These are phyloP conservation scores for Umbelopsis vinacea DNA, from an alignment of 192 early-diverging fungal species.

Conservation along the genomic window DNA sequence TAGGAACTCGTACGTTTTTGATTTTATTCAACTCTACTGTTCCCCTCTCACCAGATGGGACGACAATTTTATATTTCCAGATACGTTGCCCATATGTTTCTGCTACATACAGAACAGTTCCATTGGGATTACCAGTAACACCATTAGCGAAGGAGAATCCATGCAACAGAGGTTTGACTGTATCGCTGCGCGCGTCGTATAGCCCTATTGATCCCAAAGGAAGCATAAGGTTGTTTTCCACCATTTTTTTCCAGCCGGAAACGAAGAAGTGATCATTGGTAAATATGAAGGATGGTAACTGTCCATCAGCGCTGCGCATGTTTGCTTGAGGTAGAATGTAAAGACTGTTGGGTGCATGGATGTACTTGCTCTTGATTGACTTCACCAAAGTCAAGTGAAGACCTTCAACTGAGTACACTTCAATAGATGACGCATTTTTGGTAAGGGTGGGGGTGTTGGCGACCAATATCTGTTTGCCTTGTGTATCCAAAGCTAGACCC, in stretches of 20 bases:
- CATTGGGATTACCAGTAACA: conserved; percentile 26
- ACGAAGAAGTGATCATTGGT: conserved; percentile 33
- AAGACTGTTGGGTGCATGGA: conserved; percentile 36
- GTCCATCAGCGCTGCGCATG: conserved; percentile 31
- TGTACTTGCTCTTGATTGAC: conserved; percentile 13
- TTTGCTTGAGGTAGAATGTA: conserved; percentile 20
- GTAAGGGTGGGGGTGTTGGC: conserved; percentile 24
- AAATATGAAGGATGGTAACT: conserved; percentile 36
- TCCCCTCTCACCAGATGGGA: background rate
- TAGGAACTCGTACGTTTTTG: conserved; percentile 1
- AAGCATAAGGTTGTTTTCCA: conserved; percentile 34
- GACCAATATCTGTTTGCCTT: conserved; percentile 13
- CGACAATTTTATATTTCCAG: conserved; percentile 18
- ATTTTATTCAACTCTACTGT: conserved; percentile 21
- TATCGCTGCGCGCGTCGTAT: conserved; percentile 32
- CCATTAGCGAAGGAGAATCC: conserved; percentile 43
- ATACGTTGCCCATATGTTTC: conserved; percentile 29
- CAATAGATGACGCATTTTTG: background rate
- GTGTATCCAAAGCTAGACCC: conserved; percentile 22
- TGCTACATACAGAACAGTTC: conserved; percentile 25
- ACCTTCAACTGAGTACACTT: conserved; percentile 25
- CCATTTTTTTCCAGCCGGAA: conserved; percentile 12
- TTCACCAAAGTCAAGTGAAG: conserved; percentile 17
- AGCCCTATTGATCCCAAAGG: conserved; percentile 27
- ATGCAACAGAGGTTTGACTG: background rate